Base-by-base conservation (phyloP, 1,284 basidiomycete genomes). In the Sporisorium iseilematis-ciliati region DNA sequence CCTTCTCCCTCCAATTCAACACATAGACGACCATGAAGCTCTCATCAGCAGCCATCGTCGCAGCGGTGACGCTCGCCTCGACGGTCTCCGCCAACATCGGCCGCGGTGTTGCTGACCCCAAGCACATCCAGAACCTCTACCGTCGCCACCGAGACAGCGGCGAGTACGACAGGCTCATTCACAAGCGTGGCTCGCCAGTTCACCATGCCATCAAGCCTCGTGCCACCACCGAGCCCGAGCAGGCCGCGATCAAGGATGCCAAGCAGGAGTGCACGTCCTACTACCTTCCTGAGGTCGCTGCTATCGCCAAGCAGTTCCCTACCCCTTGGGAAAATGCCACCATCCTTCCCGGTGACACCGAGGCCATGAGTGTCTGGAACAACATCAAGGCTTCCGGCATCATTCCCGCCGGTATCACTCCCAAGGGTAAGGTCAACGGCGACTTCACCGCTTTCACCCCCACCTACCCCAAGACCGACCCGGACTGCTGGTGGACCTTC, bases 311-410 rank as follows among this genome's bases (percentile, higher is more conserved):
- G 21, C 45, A 68, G 38, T 79, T 82, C 67, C 82, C 82, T 18
- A 50, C 40, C 2, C 66, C 62, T 8, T 88, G 87, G 86, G 45
- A 83, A 8, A 84, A 84, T 3, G 87, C 87, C 12, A 65, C 62
- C 42, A 82, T 88, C 40, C 74, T 87, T 2, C 33, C 79, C 0
- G 79, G 78, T 23, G 88, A 88, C 65, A 79, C 84, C 0, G 82
- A 82, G 26, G 88, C 87, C 3, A 57, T 73, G 12, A 46, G 58
- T 1, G 71, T 86, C 20, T 82, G 79, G 79, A 25, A 48, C 23
- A 64, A 57, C 85, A 79, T 81, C 70, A 64, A 81, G 56, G 70
- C 83, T 1, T 83, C 83, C 42, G 77, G 78, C 41, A 75, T 80
- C 43, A 79, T 87, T 63, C 79, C 85, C 11, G 75, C 85, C 7